Evolutionary conservation across 768 basidiomycete species (phyloP), one percentile per base, ranked within the genome.

Genomic region (Pisolithus microcarpus): DNA sequence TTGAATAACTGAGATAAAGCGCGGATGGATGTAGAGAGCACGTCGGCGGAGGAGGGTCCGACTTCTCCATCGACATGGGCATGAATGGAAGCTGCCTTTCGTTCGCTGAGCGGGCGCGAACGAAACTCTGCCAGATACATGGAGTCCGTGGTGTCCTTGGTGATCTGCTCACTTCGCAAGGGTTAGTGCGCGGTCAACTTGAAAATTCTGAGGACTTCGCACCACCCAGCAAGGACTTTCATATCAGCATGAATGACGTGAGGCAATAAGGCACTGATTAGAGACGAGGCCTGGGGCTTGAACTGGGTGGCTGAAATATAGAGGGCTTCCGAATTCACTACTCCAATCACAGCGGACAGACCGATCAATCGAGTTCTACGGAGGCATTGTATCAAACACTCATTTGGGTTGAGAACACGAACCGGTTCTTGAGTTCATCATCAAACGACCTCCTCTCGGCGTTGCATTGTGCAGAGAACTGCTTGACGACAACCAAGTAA

Each of bases 21-120:
- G 24, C 84, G 79, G 28, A 96, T 71, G 2, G 83, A 76, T 7
- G 89, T 85, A 36, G 79, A 81, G 0, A 85, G 77, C 23, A 95
- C 87, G 57, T 93, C 92, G 1, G 70, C 66, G 46, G 71, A 73
- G 1, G 82, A 78, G 23, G 93, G 91, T 0, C 92, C 92, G 46
- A 82, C 80, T 59, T 96, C 89, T 9, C 92, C 92, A 56, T 94
- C 87, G 15, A 92, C 69, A 63, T 95, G 92, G 8, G 85, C 71
- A 62, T 94, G 92, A 13, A 96, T 86, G 1, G 92, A 95, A 5
- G 87, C 85, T 0, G 93, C 92, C 28, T 89, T 80, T 49, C 93
- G 73, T 64, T 94, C 88, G 13, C 82, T 72, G 2, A 82, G 71
- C 10, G 93, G 91, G 49, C 87, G 75, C 5, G 83, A 82, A 34